phyloP scores from a whole-genome alignment of 1,284 basidiomycete species.

The Rhizoctonia solani region DNA sequence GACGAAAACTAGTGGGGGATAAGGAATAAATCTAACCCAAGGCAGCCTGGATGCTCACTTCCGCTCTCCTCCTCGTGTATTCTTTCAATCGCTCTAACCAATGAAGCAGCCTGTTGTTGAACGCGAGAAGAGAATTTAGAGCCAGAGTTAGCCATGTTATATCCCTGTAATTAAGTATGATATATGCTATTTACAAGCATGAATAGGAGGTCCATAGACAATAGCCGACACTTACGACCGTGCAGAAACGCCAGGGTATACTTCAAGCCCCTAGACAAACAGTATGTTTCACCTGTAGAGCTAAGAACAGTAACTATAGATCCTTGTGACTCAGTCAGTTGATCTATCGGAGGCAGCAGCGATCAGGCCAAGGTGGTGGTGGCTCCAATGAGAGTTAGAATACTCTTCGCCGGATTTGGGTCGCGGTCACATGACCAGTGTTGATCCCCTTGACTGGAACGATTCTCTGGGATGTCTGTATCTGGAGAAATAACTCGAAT shows the following conservation, averaged over 20 bases:
- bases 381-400: not conserved
- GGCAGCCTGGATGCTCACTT: conserved; percentile 14
- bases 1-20: conserved; percentile 6
- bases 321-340: no score
- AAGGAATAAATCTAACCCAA: not conserved
- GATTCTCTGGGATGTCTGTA: conserved; percentile 46
- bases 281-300: no score
- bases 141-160: not conserved
- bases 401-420: not conserved
- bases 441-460: not conserved
- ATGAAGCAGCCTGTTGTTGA: conserved; percentile 8
- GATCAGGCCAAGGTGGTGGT: not conserved
- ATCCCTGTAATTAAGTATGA: no score
- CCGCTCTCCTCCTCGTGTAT: conserved; percentile 21
- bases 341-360: no score
- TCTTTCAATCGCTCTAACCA: conserved; percentile 23
- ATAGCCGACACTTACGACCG: no score
- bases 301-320: no score
- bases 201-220: no score
- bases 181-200: no score
- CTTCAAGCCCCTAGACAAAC: no score
- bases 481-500: conserved; percentile 59
- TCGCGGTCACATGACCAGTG: not conserved
- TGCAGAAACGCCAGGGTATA: no score
- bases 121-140: conserved; percentile 4